phyloP scores from a whole-genome alignment of 768 basidiomycete genomes.

The Jaapia argillacea region DNA sequence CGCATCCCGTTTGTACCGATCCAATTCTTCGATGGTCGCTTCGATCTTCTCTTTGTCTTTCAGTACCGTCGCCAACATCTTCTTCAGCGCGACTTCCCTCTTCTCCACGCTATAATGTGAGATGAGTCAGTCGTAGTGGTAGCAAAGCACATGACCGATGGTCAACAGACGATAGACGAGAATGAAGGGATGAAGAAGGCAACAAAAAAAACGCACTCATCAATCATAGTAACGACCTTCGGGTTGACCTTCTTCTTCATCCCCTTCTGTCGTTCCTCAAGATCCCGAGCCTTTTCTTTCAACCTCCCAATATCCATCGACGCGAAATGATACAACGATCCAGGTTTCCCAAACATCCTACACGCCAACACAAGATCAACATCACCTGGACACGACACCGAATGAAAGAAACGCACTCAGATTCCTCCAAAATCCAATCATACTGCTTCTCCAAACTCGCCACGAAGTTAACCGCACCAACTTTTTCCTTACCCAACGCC shows the following conservation, averaged over 20 bases:
- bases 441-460: constrained; percentile 69
- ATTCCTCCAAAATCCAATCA: constrained; percentile 85
- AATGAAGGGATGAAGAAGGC: constrained; percentile 1
- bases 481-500: constrained; percentile 53
- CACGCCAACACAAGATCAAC: too few relatives aligned
- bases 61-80: constrained; percentile 80
- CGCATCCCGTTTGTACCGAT: constrained; percentile 89
- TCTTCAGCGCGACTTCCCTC: constrained; percentile 76
- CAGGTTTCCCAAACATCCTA: constrained; percentile 78
- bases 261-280: constrained; percentile 69
- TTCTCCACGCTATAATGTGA: constrained; percentile 76
- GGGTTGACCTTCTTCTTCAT: constrained; percentile 96
- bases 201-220: constrained; percentile 48
- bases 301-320: constrained; percentile 50
- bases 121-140: too few relatives aligned
- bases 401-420: constrained; percentile 61
- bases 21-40: constrained; percentile 85
- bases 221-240: constrained; percentile 94
- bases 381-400: not conserved
- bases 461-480: constrained; percentile 38
- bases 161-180: constrained; percentile 1
- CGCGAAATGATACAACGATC: constrained; percentile 75
- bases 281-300: constrained; percentile 55
- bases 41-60: constrained; percentile 96
- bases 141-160: too few relatives aligned